Base-by-base conservation (phyloP, 2,329 filamentous ascomycete species). In the Penicillium sp. region DNA sequence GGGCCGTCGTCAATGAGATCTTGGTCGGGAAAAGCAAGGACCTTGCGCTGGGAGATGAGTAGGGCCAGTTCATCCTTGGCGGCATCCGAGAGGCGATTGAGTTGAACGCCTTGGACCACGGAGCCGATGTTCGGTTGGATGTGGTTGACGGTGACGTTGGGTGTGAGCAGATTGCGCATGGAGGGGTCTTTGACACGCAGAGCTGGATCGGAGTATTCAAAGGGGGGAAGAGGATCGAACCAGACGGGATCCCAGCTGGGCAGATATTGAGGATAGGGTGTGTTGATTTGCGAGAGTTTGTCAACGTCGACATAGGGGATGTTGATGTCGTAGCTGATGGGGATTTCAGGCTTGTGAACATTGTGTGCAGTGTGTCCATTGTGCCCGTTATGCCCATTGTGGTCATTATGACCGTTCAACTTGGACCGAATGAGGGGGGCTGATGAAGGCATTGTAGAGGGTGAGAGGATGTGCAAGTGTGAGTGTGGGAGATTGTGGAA, bases 1-100 rank as follows among this genome's bases (percentile, higher is more conserved):
- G 71, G 72, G 6, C 73, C 71, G 13, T 67, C 67, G 49, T 73
- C 67, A 26, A 75, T 70, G 41, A 76, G 67, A 47, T 78, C 74
- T 49, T 78, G 73, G 32, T 76, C 67, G n/a, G 74, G 73, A 62
- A 78, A 77, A 32, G 75, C 73, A 9, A 75, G 67, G 12, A 77
- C 73, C 44, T 74, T 75, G 51, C 85, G 81, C 69, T 88, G 78
- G 9, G 87, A 83, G 9, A 90, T 84, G 53, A 85, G 82, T 24
- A 84, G 79, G 1, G 74, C 76, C 9, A 78, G 71, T 55, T 78
- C 76, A 47, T 78, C 74, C 46, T 76, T 76, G 39, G 73, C 73
- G 5, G 69, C 62, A 37, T 73, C 67, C 1, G 69, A 71, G 6
- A 78, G 68, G 35, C 72, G 63, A 59, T 67, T 75, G 46, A 79